A percentile compares a stretch with the other conserved stretches of the same genome.
Evolutionary conservation across 495 filamentous ascomycete genomes (phyloP).

Genomic region (Clohesyomyces aquaticus): DNA sequence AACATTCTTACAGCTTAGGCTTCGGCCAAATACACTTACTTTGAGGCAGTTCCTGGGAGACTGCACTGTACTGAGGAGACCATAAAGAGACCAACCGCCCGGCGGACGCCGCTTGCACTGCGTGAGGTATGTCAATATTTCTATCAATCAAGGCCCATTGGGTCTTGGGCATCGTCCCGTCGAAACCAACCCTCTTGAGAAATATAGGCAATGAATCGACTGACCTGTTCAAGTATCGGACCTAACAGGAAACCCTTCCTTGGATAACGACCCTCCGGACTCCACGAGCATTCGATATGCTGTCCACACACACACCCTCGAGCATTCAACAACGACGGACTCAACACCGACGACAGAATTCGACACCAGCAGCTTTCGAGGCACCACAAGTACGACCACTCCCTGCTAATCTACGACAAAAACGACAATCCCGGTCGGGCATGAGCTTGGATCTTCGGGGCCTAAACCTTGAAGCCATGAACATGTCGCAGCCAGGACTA

Average conservation of each 20-base stretch:
- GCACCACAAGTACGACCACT: conserved; percentile 65
- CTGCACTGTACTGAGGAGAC: conserved; percentile 45
- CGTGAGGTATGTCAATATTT: conserved; percentile 61
- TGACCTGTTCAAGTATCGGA: conserved; percentile 41
- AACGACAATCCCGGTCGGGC: conserved; percentile 70
- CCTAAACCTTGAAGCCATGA: conserved; percentile 50
- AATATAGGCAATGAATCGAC: conserved; percentile 8
- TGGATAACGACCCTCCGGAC: conserved; percentile 60
- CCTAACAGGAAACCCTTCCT: conserved; percentile 54
- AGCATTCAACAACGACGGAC: conserved; percentile 70
- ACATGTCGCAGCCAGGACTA: conserved; percentile 48
- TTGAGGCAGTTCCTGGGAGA: conserved; percentile 36
- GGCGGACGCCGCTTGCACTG: conserved; percentile 77
- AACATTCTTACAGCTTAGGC: conserved; percentile 24
- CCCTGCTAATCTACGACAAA: conserved; percentile 58
- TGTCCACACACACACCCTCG: conserved; percentile 71
- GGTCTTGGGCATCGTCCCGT: not conserved
- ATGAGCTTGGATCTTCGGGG: conserved; percentile 71
- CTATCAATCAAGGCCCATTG: not conserved
- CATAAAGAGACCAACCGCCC: conserved; percentile 47
- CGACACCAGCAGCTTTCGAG: conserved; percentile 77
- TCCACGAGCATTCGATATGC: conserved; percentile 71
- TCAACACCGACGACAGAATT: conserved; percentile 85
- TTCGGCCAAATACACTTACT: conserved; percentile 35
- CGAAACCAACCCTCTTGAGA: too few species aligned